Evolutionary conservation across 2,329 filamentous ascomycete genomes (phyloP).

Genomic region (Stagonosporopsis rhizophila): DNA sequence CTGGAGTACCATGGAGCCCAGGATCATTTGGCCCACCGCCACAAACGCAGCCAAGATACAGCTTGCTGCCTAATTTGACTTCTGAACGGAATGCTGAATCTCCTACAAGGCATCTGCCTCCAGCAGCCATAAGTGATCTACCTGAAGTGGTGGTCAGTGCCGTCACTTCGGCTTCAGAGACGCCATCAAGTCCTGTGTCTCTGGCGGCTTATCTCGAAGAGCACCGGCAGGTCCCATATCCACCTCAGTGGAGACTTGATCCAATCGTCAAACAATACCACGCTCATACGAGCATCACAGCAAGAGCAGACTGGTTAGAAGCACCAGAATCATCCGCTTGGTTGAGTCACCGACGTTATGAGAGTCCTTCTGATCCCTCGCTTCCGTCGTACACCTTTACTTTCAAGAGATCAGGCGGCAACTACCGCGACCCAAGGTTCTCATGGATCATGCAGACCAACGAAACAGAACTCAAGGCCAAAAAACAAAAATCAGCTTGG

Average conservation of each 20-base stretch:
- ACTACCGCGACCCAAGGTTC: conserved; percentile 33
- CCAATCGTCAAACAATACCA: conserved; percentile 34
- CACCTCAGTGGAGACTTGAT: conserved; percentile 39
- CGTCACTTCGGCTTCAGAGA: background rate
- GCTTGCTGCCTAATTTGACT: conserved; percentile 27
- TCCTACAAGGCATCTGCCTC: background rate
- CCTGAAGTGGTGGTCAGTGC: conserved; percentile 11
- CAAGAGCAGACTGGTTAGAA: conserved; percentile 37
- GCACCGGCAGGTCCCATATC: conserved; percentile 40
- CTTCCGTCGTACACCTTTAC: conserved; percentile 31
- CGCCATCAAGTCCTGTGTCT: conserved; percentile 19
- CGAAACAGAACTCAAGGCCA: conserved; percentile 7
- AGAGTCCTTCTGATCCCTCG: conserved; percentile 20
- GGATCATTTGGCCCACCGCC: conserved; percentile 22
- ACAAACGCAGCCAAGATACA: conserved; percentile 9
- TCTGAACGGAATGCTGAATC: background rate
- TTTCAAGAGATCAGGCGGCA: conserved; percentile 36
- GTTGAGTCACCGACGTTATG: conserved; percentile 28
- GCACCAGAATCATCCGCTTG: conserved; percentile 31
- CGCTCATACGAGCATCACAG: conserved; percentile 20
- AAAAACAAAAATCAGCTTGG: conserved; percentile 26
- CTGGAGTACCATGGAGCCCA: conserved; percentile 22
- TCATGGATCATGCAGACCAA: conserved; percentile 38
- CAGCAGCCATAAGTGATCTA: background rate
- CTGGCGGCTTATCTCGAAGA: conserved; percentile 37